phyloP scores from a whole-genome alignment of 768 basidiomycete species.

The Xerocomellus amylosporus region DNA sequence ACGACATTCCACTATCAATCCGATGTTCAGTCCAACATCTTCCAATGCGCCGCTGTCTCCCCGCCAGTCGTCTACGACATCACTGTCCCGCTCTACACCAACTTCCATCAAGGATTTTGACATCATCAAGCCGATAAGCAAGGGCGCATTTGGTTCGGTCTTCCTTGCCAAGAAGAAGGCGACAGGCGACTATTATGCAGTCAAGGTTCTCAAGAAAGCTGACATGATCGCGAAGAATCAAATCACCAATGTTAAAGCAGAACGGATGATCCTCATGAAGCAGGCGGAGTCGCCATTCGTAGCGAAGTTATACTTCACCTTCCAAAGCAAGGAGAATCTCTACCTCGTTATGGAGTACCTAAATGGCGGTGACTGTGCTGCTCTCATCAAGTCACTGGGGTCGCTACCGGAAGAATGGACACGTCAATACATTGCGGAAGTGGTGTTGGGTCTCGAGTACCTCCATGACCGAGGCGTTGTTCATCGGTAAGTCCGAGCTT shows the following conservation, averaged over 20 bases:
- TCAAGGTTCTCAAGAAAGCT: constrained; percentile 99
- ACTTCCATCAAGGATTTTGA: constrained; percentile 99
- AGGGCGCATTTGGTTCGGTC: constrained; percentile 97
- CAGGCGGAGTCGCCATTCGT: constrained; percentile 98
- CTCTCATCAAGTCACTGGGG: constrained; percentile 94
- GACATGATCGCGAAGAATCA: constrained; percentile 99
- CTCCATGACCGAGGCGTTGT: constrained; percentile 94
- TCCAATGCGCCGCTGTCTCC: constrained; percentile 72
- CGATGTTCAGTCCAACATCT: constrained; percentile 55
- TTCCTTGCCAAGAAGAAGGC: constrained; percentile 98
- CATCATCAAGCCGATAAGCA: constrained; percentile 98
- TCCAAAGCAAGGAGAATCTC: constrained; percentile 98
- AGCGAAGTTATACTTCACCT: constrained; percentile 96
- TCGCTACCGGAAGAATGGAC: constrained; percentile 96
- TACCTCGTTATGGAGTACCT: constrained; percentile 99
- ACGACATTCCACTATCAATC: constrained; percentile 69
- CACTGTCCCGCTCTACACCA: constrained; percentile 73
- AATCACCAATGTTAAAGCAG: constrained; percentile 99
- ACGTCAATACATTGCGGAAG: constrained; percentile 93
- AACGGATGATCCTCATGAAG: constrained; percentile 99
- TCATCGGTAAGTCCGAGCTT: constrained; percentile 71
- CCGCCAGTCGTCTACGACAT: constrained; percentile 73
- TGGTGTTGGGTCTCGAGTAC: constrained; percentile 92
- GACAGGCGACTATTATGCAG: constrained; percentile 98
- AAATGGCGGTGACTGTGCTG: constrained; percentile 96